phyloP scores from a whole-genome alignment of 495 filamentous ascomycete species.

The Cenococcum geophilum region DNA sequence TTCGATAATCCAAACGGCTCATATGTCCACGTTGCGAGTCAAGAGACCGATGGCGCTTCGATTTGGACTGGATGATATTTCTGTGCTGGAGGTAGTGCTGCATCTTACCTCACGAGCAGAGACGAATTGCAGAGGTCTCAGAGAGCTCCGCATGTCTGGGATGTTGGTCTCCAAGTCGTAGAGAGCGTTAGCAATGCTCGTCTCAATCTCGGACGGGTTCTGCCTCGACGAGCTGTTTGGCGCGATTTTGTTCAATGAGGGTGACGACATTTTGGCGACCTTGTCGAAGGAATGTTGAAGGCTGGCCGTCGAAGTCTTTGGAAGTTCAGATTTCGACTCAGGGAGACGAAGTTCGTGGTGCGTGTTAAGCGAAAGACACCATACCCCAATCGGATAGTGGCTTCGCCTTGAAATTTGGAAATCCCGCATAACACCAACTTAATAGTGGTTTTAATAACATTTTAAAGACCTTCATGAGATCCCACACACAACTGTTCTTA shows the following conservation, averaged over 20 bases:
- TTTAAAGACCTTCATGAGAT: too few species aligned
- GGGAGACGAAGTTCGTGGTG: not conserved
- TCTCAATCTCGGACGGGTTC: conserved; percentile 92
- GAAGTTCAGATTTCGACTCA: not conserved
- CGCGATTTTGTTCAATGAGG: conserved; percentile 95
- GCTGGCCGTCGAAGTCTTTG: conserved; percentile 2
- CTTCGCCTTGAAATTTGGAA: not conserved
- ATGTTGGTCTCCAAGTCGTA: conserved; percentile 98
- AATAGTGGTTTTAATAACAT: too few species aligned
- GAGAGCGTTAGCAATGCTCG: conserved; percentile 85
- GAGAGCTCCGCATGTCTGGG: conserved; percentile 83
- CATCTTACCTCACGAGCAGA: conserved; percentile 94
- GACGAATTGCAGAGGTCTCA: conserved; percentile 94
- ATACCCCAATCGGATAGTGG: not conserved
- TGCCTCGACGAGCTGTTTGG: conserved; percentile 88
- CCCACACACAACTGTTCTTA: too few species aligned
- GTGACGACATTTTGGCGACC: conserved; percentile 43
- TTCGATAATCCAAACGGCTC: conserved; percentile 41
- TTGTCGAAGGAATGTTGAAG: conserved; percentile 7
- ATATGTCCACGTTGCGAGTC: conserved; percentile 9
- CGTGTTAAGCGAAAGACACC: not conserved
- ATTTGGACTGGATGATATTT: conserved; percentile 8
- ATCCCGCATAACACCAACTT: too few species aligned
- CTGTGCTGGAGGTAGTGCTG: conserved; percentile 25
- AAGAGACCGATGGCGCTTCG: conserved; percentile 13